Conservation (phyloP, 2,329 filamentous ascomycete species). For the Colletotrichum graminicola region DNA sequence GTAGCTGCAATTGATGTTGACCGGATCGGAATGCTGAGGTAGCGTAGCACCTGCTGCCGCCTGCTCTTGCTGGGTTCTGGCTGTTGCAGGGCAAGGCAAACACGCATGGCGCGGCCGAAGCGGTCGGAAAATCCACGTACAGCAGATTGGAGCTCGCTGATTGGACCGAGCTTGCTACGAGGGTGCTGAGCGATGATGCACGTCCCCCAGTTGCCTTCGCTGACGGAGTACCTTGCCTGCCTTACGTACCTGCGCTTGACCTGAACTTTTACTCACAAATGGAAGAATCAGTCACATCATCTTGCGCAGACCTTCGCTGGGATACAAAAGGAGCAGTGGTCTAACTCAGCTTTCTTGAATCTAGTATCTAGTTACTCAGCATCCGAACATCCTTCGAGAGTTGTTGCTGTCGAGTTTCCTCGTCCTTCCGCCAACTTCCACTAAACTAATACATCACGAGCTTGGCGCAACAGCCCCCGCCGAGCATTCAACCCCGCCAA, state of each 20-base stretch:
- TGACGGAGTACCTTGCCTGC: slow-evolving; percentile 41
- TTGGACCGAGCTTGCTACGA: slow-evolving; percentile 43
- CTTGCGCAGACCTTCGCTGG: not conserved
- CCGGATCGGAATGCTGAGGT: slow-evolving; percentile 46
- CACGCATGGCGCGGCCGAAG: slow-evolving; percentile 56
- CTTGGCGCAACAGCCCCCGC: slow-evolving; percentile 35
- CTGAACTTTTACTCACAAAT: not conserved
- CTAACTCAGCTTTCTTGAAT: not conserved
- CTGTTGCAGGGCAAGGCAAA: slow-evolving; percentile 53
- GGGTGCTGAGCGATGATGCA: slow-evolving; percentile 33
- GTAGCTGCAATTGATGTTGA: slow-evolving; percentile 42
- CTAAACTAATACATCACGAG: slow-evolving; percentile 22
- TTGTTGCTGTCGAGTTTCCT: not conserved
- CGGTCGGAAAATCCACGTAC: slow-evolving; percentile 41
- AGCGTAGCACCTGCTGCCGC: slow-evolving; percentile 44
- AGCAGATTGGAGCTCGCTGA: slow-evolving; percentile 37
- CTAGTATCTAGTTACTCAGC: not conserved
- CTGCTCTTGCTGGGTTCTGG: slow-evolving; percentile 41
- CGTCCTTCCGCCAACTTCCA: slow-evolving; percentile 29
- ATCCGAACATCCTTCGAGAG: not conserved
- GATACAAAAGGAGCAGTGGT: not conserved
- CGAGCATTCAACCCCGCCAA: slow-evolving; percentile 36
- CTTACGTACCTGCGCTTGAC: slow-evolving; percentile 26
- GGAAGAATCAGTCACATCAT: not conserved
- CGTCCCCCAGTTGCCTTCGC: slow-evolving; percentile 39